Base-by-base conservation (phyloP, 164 flowering plant genomes). In the Berberis thunbergii region DNA sequence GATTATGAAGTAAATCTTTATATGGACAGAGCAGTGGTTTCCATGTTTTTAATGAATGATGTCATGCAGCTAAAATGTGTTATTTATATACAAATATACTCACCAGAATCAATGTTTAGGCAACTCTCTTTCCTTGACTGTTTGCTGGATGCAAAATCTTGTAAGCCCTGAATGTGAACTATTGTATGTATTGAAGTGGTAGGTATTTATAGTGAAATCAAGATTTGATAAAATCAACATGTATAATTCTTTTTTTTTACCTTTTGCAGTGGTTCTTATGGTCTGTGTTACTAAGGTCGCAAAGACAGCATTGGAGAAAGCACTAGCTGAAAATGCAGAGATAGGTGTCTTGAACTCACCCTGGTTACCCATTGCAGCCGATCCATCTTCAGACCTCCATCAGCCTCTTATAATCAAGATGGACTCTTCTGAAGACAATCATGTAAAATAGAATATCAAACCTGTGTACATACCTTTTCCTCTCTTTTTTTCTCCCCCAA, bases 251-350 rank as follows among this genome's bases (percentile, higher is more conserved):
- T n/a, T 42, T 45, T n/a, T 43, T 45, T 10, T 57, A 41, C 41
- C 54, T 60, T 57, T 49, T 58, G 73, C 76, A 91, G 96, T 76
- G 78, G 56, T 83, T 63, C 76, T 94, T 58, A 82, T 94, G 66
- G 68, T 83, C 5, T 78, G 77, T 60, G 78, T 94, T 5, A 88
- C 83, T 1, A 88, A 77, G 81, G 83, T 94, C 38, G 95, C 98
- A 40, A 90, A 86, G 72, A 62, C 84, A 59, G 81, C 98, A 64
- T 67, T 94, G 71, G 91, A 90, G 11, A 94, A 87, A 76, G 96
- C 98, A 12, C 74, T 94, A 70, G 92, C 87, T 42, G 97, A 88
- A 76, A 83, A 87, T 60, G 81, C 62, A 10, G 89, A 82, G 53
- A 7, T 79, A 4, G 91, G 81, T 26, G 26, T 26, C 42, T 45